A percentile compares a stretch with the other conserved stretches of the same genome.
phyloP scores from a whole-genome alignment of 208 protist species.

The Blastocrithidia nonstop region DNA sequence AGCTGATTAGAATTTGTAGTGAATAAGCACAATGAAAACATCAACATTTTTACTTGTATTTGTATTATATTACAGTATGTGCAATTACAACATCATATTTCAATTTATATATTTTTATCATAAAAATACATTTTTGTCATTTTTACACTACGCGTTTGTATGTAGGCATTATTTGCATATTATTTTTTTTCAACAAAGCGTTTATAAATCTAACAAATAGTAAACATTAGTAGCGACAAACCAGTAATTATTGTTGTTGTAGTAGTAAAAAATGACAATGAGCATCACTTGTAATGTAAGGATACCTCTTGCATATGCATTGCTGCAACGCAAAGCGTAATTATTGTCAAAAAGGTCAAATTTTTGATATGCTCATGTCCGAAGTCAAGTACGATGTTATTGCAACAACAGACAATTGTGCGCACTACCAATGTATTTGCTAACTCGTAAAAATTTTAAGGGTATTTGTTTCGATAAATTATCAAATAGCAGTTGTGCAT shows the following conservation, averaged over 20 bases:
- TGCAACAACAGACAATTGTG: too few species aligned
- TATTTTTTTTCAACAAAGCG: not conserved
- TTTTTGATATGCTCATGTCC: too few species aligned
- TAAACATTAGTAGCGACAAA: too few species aligned
- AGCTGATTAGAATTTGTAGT: too few species aligned
- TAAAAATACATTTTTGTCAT: not conserved
- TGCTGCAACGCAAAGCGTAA: not conserved
- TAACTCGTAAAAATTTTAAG: too few species aligned
- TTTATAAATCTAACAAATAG: not conserved
- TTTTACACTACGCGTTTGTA: not conserved
- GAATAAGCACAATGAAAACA: not conserved
- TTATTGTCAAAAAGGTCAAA: too few species aligned
- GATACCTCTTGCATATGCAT: slow-evolving; percentile 2
- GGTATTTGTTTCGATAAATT: too few species aligned
- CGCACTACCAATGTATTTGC: too few species aligned
- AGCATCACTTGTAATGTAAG: not conserved
- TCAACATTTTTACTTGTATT: not conserved
- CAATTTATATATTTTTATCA: not conserved
- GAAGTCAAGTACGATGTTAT: too few species aligned
- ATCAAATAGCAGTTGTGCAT: too few species aligned
- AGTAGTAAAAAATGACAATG: not conserved
- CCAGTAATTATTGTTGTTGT: too few species aligned
- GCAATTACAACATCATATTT: not conserved
- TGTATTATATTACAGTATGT: not conserved
- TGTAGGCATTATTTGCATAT: not conserved